Conservation (phyloP, 2,329 filamentous ascomycete species). For the Cercospora janseana region DNA sequence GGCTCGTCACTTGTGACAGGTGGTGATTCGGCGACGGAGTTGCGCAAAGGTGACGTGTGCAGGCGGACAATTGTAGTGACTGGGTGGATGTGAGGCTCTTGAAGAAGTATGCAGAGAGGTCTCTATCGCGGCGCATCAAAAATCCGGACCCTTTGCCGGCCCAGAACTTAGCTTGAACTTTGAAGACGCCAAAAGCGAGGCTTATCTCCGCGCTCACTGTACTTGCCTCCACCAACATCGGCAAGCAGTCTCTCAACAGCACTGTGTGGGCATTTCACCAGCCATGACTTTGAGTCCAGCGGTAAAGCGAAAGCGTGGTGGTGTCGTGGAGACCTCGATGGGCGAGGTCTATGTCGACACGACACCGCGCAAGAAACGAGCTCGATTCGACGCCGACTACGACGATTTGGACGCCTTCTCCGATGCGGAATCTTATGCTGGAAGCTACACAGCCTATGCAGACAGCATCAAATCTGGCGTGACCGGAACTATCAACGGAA, state of each 20-base stretch:
- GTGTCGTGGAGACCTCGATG: slow-evolving; percentile 9
- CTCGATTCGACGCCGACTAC: slow-evolving; percentile 7
- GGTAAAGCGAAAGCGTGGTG: slow-evolving; percentile 18
- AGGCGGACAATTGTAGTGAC: too few relatives aligned
- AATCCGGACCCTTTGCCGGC: too few relatives aligned
- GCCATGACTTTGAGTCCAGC: slow-evolving; percentile 13
- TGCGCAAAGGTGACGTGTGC: neutral
- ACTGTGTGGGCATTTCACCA: neutral
- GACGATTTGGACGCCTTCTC: slow-evolving; percentile 13
- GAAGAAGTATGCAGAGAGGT: too few relatives aligned
- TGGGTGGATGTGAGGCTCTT: too few relatives aligned
- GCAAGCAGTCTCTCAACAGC: neutral
- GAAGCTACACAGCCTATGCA: slow-evolving; percentile 15
- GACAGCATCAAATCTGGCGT: slow-evolving; percentile 14
- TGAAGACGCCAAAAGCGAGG: too few relatives aligned
- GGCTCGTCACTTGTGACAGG: neutral
- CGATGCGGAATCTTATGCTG: slow-evolving; percentile 13
- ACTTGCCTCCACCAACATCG: neutral
- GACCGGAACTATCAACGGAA: slow-evolving; percentile 20
- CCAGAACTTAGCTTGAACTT: too few relatives aligned
- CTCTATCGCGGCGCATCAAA: too few relatives aligned
- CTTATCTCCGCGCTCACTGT: neutral
- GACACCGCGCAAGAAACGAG: slow-evolving; percentile 19
- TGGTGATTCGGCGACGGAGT: neutral
- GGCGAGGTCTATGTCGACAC: slow-evolving; percentile 17